Evolutionary conservation across 306 rosid species (phyloP).

Genomic region (Luffa acutangula): DNA sequence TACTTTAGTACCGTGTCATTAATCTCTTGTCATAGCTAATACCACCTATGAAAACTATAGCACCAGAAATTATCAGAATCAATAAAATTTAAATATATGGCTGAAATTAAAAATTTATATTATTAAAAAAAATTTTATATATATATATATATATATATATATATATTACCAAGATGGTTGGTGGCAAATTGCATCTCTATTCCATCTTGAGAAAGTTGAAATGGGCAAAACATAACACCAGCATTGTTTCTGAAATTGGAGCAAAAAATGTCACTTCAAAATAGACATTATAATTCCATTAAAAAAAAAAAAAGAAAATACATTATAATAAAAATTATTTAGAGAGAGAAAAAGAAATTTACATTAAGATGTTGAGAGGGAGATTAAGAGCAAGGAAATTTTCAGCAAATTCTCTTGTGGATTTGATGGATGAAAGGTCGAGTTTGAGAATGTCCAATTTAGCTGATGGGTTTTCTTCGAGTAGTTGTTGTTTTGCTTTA

Average conservation of each 20-base stretch:
- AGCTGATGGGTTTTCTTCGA: slow-evolving; percentile 31
- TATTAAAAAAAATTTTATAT: no score
- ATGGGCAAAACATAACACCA: slow-evolving; percentile 93
- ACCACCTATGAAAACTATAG: no score
- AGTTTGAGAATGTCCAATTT: slow-evolving; percentile 51
- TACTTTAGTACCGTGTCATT: no score
- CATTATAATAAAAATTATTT: not conserved
- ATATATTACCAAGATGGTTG: slow-evolving; percentile 58
- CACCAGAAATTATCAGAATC: no score
- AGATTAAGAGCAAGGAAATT: slow-evolving; percentile 56
- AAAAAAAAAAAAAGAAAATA: no score
- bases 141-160: no score
- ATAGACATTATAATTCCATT: not conserved
- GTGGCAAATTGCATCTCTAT: slow-evolving; percentile 86
- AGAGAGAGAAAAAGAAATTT: not conserved
- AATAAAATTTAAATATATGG: not conserved
- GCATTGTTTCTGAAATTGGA: slow-evolving; percentile 77
- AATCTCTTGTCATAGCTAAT: no score
- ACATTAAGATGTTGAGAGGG: slow-evolving; percentile 76
- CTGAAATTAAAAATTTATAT: no score
- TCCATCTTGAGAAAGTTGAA: slow-evolving; percentile 57
- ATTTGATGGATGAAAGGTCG: slow-evolving; percentile 56
- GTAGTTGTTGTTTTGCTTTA: slow-evolving; percentile 44
- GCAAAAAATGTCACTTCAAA: not conserved
- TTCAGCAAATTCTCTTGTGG: slow-evolving; percentile 47